These are phyloP conservation scores for Neurospora terricola DNA, from an alignment of 495 filamentous ascomycete species.

Conservation along the genomic window DNA sequence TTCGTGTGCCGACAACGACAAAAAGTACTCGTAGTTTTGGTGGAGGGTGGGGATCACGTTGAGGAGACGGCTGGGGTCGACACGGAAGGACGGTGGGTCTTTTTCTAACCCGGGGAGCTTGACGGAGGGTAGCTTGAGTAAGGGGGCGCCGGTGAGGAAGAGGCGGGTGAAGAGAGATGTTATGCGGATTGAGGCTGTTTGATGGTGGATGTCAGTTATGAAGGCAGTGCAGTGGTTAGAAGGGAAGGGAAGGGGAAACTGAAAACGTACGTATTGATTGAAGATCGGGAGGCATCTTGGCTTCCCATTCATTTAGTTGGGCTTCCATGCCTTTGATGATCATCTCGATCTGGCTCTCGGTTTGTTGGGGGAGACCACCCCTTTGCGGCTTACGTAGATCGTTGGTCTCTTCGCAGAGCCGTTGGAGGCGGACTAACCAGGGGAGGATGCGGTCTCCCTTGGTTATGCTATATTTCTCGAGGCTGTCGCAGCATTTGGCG, in stretches of 20 bases:
- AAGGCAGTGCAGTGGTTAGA: background rate
- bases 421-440: constrained; percentile 32
- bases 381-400: constrained; percentile 17
- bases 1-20: constrained; percentile 9
- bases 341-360: constrained; percentile 28
- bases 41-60: constrained; percentile 11
- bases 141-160: constrained; percentile 26
- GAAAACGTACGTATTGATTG: constrained; percentile 6
- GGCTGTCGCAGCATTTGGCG: constrained; percentile 22
- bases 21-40: constrained; percentile 21
- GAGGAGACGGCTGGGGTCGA: constrained; percentile 7
- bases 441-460: constrained; percentile 28
- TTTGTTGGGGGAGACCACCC: constrained; percentile 11
- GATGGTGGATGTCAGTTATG: background rate
- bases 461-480: constrained; percentile 20
- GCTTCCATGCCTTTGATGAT: constrained; percentile 33
- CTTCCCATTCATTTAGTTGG: constrained; percentile 29
- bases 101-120: background rate
- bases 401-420: constrained; percentile 27
- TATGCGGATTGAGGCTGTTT: constrained; percentile 23
- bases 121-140: constrained; percentile 19
- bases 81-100: background rate
- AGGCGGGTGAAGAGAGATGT: constrained; percentile 21
- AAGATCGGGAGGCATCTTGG: constrained; percentile 21
- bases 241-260: background rate